These are phyloP conservation scores for Termitomyces sp. DNA, from an alignment of 1,284 basidiomycete genomes.

Conservation along the genomic window DNA sequence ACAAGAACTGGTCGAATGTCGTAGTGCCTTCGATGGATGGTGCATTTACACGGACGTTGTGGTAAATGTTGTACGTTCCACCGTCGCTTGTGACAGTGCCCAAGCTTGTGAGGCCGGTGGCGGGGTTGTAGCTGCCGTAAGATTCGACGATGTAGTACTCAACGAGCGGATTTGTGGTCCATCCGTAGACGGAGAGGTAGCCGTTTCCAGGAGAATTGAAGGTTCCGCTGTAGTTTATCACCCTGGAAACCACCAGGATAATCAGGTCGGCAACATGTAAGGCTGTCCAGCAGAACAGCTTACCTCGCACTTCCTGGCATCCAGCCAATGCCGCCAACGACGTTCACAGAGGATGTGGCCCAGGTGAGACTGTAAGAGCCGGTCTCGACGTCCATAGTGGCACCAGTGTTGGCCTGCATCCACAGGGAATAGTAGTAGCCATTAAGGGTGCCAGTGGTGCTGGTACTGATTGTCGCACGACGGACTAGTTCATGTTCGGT, in stretches of 20 bases:
- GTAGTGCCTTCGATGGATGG: neutral
- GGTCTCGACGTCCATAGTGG: slow-evolving; percentile 22
- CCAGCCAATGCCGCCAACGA: slow-evolving; percentile 29
- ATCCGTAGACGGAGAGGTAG: slow-evolving; percentile 28
- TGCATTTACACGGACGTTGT: neutral
- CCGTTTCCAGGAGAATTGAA: slow-evolving; percentile 24
- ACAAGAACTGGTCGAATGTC: neutral
- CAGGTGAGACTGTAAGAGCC: slow-evolving; percentile 20
- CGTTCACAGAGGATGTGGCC: slow-evolving; percentile 22
- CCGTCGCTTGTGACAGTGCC: slow-evolving; percentile 1
- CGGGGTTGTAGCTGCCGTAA: slow-evolving; percentile 3
- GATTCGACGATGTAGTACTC: slow-evolving; percentile 16
- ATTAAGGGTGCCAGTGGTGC: slow-evolving; percentile 22
- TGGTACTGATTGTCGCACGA: slow-evolving; percentile 17
- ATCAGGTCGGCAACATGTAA: no score
- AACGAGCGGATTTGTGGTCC: slow-evolving; percentile 25
- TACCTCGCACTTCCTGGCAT: slow-evolving; percentile 20
- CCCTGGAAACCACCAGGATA: neutral
- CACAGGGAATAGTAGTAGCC: slow-evolving; percentile 28
- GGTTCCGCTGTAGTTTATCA: slow-evolving; percentile 17
- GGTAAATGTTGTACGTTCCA: slow-evolving; percentile 1
- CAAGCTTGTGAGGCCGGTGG: neutral
- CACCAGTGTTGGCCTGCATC: slow-evolving; percentile 22
- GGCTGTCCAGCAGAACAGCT: neutral
- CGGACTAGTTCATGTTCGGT: neutral